A percentile compares a stretch with the other conserved stretches of the same genome.
phyloP scores from a whole-genome alignment of 163 green algal species.

The Volvox carteri region DNA sequence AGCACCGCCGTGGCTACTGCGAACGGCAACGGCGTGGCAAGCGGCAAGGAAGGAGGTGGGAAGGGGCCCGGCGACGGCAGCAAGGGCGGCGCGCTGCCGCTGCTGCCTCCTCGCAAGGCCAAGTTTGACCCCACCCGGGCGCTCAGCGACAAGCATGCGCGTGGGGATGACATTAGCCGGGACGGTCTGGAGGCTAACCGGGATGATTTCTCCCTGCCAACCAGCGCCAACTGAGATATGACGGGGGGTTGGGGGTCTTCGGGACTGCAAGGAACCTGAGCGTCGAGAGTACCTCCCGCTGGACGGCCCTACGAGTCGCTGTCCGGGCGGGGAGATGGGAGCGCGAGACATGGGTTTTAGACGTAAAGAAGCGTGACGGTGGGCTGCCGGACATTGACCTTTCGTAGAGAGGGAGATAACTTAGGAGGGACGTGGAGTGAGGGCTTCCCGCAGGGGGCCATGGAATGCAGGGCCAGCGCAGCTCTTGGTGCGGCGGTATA shows the following conservation, averaged over 20 bases:
- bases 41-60: neutral
- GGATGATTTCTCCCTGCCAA: conserved; percentile 53
- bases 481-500: too few relatives aligned
- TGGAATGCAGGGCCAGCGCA: too few relatives aligned
- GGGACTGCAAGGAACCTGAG: too few relatives aligned
- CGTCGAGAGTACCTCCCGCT: too few relatives aligned
- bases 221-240: conserved; percentile 29
- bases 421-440: too few relatives aligned
- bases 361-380: too few relatives aligned
- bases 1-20: neutral
- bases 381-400: too few relatives aligned
- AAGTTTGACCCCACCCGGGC: conserved; percentile 27
- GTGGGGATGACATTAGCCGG: conserved; percentile 46
- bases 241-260: neutral
- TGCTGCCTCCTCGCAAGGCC: conserved; percentile 22
- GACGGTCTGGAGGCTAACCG: conserved; percentile 53
- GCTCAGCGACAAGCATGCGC: conserved; percentile 27
- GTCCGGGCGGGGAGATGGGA: too few relatives aligned
- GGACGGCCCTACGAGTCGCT: too few relatives aligned
- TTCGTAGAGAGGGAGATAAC: too few relatives aligned
- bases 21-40: neutral
- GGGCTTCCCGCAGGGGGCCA: too few relatives aligned
- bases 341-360: too few relatives aligned
- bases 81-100: conserved; percentile 9
- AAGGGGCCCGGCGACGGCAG: neutral